A percentile compares a stretch with the other conserved stretches of the same genome.
Evolutionary conservation across 2,329 filamentous ascomycete species (phyloP).

Genomic region (Botrytis sinoallii): DNA sequence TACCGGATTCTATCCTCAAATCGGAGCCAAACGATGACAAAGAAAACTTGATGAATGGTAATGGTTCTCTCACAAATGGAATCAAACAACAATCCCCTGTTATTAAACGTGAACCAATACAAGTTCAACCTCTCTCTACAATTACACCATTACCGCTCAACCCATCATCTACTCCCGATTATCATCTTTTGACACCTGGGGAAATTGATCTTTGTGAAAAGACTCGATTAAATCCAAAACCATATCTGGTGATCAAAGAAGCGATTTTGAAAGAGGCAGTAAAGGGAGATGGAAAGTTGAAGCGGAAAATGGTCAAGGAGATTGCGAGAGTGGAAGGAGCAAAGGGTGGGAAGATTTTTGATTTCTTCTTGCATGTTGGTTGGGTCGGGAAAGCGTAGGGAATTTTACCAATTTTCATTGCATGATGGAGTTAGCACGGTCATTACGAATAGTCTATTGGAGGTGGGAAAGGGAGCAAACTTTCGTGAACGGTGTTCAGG

Average conservation of each 20-base stretch:
- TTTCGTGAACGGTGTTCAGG: background rate
- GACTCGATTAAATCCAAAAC: slow-evolving; percentile 84
- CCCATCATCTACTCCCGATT: slow-evolving; percentile 65
- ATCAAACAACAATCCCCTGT: slow-evolving; percentile 40
- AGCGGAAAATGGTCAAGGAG: slow-evolving; percentile 90
- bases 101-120: slow-evolving; percentile 48
- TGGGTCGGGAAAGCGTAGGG: slow-evolving; percentile 76
- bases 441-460: background rate
- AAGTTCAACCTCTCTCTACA: slow-evolving; percentile 48
- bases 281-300: slow-evolving; percentile 81
- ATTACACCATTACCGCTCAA: slow-evolving; percentile 44
- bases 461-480: background rate
- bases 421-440: background rate
- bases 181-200: slow-evolving; percentile 80
- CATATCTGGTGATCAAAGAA: slow-evolving; percentile 93
- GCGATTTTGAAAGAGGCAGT: slow-evolving; percentile 86
- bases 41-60: slow-evolving; percentile 39
- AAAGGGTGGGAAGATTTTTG: slow-evolving; percentile 83
- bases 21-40: slow-evolving; percentile 43
- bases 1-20: slow-evolving; percentile 47
- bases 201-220: slow-evolving; percentile 84
- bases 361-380: slow-evolving; percentile 89
- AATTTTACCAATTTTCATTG: background rate
- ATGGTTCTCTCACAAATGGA: slow-evolving; percentile 49
- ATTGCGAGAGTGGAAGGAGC: slow-evolving; percentile 79